Evolutionary conservation across 768 basidiomycete species (phyloP).

Genomic region (Lentinula raphanica): DNA sequence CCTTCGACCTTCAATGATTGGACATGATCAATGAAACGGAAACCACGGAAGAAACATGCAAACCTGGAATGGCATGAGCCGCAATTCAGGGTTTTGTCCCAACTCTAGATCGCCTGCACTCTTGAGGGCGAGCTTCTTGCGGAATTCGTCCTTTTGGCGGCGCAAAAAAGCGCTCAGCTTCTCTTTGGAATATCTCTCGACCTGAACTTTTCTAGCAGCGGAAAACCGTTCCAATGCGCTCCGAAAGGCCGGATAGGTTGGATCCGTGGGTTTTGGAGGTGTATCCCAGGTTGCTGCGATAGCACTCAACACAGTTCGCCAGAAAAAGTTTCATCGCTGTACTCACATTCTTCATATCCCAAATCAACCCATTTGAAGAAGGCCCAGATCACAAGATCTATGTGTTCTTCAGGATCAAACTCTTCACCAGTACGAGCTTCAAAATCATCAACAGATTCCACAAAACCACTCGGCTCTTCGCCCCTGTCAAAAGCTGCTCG

Average conservation of each 20-base stretch:
- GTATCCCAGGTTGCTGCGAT: conserved; percentile 86
- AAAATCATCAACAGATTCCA: conserved; percentile 63
- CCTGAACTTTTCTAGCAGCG: conserved; percentile 50
- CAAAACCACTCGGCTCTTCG: conserved; percentile 51
- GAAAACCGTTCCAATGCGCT: conserved; percentile 66
- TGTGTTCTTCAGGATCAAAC: conserved; percentile 40
- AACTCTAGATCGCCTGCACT: conserved; percentile 54
- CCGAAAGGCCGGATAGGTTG: conserved; percentile 58
- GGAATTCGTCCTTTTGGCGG: conserved; percentile 54
- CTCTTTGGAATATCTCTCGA: conserved; percentile 44
- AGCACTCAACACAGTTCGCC: neutral
- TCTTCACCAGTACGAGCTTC: conserved; percentile 36
- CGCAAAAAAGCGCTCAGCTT: conserved; percentile 42
- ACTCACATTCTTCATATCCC: conserved; percentile 82
- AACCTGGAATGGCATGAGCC: conserved; percentile 87
- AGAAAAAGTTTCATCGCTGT: neutral
- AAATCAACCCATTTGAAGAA: conserved; percentile 94
- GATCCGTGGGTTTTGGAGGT: conserved; percentile 59
- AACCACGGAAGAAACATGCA: conserved; percentile 14
- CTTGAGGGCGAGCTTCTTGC: conserved; percentile 38
- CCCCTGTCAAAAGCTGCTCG: conserved; percentile 49
- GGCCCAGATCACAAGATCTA: conserved; percentile 66
- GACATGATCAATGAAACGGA: neutral
- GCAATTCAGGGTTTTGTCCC: conserved; percentile 58
- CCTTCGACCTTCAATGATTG: conserved; percentile 74